phyloP scores from a whole-genome alignment of 2,329 filamentous ascomycete genomes.

The Sclerotinia trifoliorum region DNA sequence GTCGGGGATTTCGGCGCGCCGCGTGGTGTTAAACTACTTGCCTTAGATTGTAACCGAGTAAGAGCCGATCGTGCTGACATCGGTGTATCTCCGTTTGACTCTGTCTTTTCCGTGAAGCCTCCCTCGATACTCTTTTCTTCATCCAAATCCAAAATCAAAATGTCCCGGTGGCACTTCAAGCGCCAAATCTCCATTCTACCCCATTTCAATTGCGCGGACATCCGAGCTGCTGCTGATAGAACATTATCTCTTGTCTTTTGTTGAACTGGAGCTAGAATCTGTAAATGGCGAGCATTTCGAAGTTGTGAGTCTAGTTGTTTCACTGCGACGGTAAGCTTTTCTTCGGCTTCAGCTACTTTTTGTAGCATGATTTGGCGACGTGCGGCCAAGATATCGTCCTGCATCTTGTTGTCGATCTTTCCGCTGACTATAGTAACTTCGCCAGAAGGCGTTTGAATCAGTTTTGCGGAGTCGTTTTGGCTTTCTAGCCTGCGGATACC shows the following conservation, averaged over 20 bases:
- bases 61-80: slow-evolving; percentile 38
- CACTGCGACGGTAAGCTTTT: slow-evolving; percentile 69
- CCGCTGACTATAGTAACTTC: slow-evolving; percentile 72
- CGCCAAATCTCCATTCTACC: slow-evolving; percentile 92
- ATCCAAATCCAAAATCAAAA: slow-evolving; percentile 79
- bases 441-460: slow-evolving; percentile 68
- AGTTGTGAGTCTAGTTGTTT: slow-evolving; percentile 80
- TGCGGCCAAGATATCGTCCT: slow-evolving; percentile 79
- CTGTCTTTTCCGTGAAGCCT: slow-evolving; percentile 19
- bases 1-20: slow-evolving; percentile 43
- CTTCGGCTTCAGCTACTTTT: slow-evolving; percentile 80
- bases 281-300: slow-evolving; percentile 84
- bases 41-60: slow-evolving; percentile 41
- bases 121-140: slow-evolving; percentile 57
- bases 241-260: slow-evolving; percentile 85
- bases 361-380: slow-evolving; percentile 78
- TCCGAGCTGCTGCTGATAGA: slow-evolving; percentile 76
- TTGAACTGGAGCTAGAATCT: slow-evolving; percentile 85
- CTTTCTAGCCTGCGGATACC: slow-evolving; percentile 68
- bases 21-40: slow-evolving; percentile 41
- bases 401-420: slow-evolving; percentile 76
- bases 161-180: slow-evolving; percentile 85
- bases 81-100: slow-evolving; percentile 28
- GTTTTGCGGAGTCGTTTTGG: slow-evolving; percentile 49
- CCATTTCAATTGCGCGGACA: slow-evolving; percentile 90